Percentiles rank a stretch among this genome's conserved stretches.
Evolutionary conservation across 208 protist genomes (phyloP).

Genomic region (Leishmania martiniquensis): DNA sequence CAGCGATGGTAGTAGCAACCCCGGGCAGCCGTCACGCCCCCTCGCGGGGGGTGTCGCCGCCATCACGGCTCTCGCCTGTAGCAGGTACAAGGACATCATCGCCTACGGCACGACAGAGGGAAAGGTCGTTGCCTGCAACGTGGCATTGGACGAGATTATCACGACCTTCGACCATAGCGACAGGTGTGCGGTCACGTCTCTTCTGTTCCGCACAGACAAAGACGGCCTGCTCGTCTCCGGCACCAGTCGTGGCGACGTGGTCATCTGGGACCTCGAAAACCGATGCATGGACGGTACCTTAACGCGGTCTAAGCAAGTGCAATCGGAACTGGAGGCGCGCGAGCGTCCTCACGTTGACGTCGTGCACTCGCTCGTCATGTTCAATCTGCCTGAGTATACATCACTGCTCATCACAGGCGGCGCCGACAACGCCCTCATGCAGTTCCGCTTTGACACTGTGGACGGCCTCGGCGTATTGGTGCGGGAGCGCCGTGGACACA

Average conservation of each 20-base stretch:
- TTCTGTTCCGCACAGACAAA: conserved; percentile 86
- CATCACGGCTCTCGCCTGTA: conserved; percentile 65
- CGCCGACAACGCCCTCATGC: conserved; percentile 86
- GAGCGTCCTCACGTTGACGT: conserved; percentile 74
- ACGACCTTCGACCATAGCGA: conserved; percentile 71
- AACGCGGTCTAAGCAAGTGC: conserved; percentile 79
- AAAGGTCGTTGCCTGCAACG: conserved; percentile 69
- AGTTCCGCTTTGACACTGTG: conserved; percentile 93
- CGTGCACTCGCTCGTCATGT: conserved; percentile 79
- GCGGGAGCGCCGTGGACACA: conserved; percentile 89
- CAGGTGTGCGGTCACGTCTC: conserved; percentile 68
- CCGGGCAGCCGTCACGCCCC: not conserved
- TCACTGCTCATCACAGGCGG: conserved; percentile 80
- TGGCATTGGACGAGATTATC: conserved; percentile 66
- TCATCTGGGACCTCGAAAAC: conserved; percentile 86
- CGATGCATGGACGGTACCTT: conserved; percentile 84
- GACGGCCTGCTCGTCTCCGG: conserved; percentile 72
- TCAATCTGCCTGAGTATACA: conserved; percentile 36
- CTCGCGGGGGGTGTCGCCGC: conserved; percentile 6
- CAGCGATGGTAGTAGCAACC: not conserved
- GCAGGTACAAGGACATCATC: conserved; percentile 84
- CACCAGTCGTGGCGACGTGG: conserved; percentile 79
- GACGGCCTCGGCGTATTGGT: conserved; percentile 79
- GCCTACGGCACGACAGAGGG: conserved; percentile 82
- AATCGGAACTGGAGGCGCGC: conserved; percentile 60